These are phyloP conservation scores for Quercus glauca DNA, from an alignment of 306 rosid genomes.

Conservation along the genomic window DNA sequence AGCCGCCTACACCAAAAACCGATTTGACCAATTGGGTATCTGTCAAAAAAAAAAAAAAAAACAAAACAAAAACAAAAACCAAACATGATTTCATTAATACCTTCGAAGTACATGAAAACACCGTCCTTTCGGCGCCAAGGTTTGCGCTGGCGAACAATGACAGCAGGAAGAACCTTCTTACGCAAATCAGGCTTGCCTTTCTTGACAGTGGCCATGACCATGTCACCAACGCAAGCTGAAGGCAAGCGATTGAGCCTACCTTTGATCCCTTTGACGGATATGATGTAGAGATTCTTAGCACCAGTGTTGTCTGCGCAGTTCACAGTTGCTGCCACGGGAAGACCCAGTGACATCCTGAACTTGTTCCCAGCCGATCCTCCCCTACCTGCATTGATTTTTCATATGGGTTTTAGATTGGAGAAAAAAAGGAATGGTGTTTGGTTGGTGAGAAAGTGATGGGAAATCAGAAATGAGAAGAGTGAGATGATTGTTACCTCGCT, in stretches of 20 bases:
- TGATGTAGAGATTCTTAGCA: slow-evolving; percentile 59
- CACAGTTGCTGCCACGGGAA: slow-evolving; percentile 71
- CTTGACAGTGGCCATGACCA: slow-evolving; percentile 68
- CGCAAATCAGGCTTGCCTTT: slow-evolving; percentile 71
- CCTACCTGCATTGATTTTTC: slow-evolving; percentile 38
- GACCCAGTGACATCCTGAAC: slow-evolving; percentile 74
- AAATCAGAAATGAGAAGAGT: no score
- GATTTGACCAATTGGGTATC: background rate
- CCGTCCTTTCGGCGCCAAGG: slow-evolving; percentile 77
- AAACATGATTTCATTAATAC: slow-evolving; percentile 9
- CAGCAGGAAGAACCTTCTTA: slow-evolving; percentile 72
- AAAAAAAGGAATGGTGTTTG: no score
- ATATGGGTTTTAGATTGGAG: no score
- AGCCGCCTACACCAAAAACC: no score
- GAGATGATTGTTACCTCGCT: no score
- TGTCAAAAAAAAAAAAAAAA: background rate
- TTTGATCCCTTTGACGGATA: slow-evolving; percentile 58
- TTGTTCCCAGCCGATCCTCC: slow-evolving; percentile 69
- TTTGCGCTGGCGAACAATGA: slow-evolving; percentile 61
- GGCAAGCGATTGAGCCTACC: slow-evolving; percentile 64
- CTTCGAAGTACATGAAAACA: slow-evolving; percentile 67
- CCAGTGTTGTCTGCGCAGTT: slow-evolving; percentile 69
- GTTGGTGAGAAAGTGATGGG: no score
- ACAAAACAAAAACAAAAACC: background rate
- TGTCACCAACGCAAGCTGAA: slow-evolving; percentile 68